Conservation (phyloP, 2,329 filamentous ascomycete genomes). For the Lasiodiplodia sp. region DNA sequence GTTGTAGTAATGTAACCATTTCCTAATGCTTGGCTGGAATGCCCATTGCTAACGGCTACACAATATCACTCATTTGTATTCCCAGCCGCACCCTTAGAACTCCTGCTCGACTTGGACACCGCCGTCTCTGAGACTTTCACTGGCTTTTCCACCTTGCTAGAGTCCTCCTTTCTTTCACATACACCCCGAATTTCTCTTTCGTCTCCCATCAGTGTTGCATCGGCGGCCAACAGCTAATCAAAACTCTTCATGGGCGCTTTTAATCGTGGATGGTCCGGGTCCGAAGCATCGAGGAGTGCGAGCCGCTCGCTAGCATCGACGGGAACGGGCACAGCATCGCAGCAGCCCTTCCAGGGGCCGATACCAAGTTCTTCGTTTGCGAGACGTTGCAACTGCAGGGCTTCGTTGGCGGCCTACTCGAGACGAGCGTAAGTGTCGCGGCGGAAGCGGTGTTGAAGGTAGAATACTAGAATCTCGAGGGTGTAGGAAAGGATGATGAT, state of each 20-base stretch:
- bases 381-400: slow-evolving; percentile 31
- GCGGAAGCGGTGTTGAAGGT: slow-evolving; percentile 23
- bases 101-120: neutral
- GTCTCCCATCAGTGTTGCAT: neutral
- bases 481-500: slow-evolving; percentile 33
- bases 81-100: neutral
- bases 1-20: too few species aligned
- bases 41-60: too few species aligned
- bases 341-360: slow-evolving; percentile 31
- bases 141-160: too few species aligned
- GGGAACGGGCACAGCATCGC: slow-evolving; percentile 5
- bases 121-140: neutral
- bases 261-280: slow-evolving; percentile 5
- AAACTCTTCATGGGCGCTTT: neutral
- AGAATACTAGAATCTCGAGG: slow-evolving; percentile 13
- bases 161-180: too few species aligned
- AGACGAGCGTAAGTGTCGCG: slow-evolving; percentile 28
- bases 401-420: slow-evolving; percentile 30
- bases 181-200: too few species aligned
- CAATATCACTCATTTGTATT: too few species aligned
- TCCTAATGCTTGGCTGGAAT: too few species aligned
- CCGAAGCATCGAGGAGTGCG: slow-evolving; percentile 3
- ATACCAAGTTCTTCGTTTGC: slow-evolving; percentile 21
- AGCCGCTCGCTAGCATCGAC: neutral
- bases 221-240: neutral